Conservation (phyloP, 495 filamentous ascomycete genomes). For the Talaromyces liani region DNA sequence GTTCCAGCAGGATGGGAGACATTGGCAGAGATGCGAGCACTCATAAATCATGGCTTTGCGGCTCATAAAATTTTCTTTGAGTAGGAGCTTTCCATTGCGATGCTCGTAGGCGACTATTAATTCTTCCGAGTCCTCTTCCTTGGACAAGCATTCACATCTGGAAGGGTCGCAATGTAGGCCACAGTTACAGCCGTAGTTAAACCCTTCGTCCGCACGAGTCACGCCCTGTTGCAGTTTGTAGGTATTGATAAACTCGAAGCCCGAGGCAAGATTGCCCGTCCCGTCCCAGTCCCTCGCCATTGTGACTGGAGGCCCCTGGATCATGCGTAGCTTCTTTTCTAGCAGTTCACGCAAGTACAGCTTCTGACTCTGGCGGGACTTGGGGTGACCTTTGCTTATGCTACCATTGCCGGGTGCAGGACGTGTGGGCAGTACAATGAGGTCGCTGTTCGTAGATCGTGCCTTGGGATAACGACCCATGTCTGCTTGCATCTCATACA, state of each 20-base stretch:
- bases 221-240: slow-evolving; percentile 33
- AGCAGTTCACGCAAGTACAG: slow-evolving; percentile 13
- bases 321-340: slow-evolving; percentile 17
- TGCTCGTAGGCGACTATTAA: slow-evolving; percentile 30
- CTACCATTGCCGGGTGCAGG: background rate
- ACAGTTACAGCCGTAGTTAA: slow-evolving; percentile 37
- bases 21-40: slow-evolving; percentile 68
- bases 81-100: slow-evolving; percentile 15
- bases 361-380: background rate
- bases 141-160: slow-evolving; percentile 29
- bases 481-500: background rate
- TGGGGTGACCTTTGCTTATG: background rate
- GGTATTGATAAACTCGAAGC: slow-evolving; percentile 38
- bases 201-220: slow-evolving; percentile 21
- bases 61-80: slow-evolving; percentile 22
- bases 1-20: slow-evolving; percentile 63
- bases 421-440: background rate
- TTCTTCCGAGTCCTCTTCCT: slow-evolving; percentile 29
- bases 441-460: background rate
- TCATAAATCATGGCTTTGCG: slow-evolving; percentile 60
- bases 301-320: slow-evolving; percentile 23
- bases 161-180: slow-evolving; percentile 21
- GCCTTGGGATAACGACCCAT: slow-evolving; percentile 6
- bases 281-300: slow-evolving; percentile 11
- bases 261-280: slow-evolving; percentile 17